Conservation (phyloP, 345 rosid species). For the Erucastrum elatum region DNA sequence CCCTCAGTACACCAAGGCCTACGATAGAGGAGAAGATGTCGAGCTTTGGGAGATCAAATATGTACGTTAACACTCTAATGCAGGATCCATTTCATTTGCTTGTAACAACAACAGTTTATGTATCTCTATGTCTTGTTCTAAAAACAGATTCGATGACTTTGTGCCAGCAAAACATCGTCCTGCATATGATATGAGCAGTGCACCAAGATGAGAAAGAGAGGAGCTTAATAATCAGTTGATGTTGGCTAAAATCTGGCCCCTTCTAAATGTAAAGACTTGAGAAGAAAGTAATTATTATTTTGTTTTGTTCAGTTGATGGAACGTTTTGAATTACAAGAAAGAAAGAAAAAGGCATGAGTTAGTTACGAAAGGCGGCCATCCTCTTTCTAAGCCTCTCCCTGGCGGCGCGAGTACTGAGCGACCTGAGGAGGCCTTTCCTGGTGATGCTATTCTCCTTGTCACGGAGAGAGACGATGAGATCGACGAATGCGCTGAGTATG, state of each 20-base stretch:
- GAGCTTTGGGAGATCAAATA: conserved; percentile 82
- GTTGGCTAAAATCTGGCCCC: neutral
- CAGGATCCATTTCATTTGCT: neutral
- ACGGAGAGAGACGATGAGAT: conserved; percentile 46
- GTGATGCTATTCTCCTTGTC: conserved; percentile 38
- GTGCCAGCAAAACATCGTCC: conserved; percentile 62
- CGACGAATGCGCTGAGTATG: conserved; percentile 77
- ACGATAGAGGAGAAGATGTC: conserved; percentile 72
- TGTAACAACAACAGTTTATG: neutral
- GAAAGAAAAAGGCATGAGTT: neutral
- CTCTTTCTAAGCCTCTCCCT: conserved; percentile 36
- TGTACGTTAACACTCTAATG: neutral
- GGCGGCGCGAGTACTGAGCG: conserved; percentile 34
- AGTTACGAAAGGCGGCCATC: conserved; percentile 19
- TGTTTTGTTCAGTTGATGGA: neutral
- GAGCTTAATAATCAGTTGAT: conserved; percentile 9
- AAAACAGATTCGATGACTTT: conserved; percentile 76
- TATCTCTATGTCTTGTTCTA: neutral
- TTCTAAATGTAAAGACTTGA: conserved; percentile 10
- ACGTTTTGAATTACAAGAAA: neutral
- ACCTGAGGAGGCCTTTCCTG: conserved; percentile 28
- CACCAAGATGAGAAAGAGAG: conserved; percentile 45
- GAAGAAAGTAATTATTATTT: neutral
- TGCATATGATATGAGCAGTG: conserved; percentile 66
- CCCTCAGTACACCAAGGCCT: conserved; percentile 57